These are phyloP conservation scores for Pugionium cornutum DNA, from an alignment of 345 rosid genomes.

Conservation along the genomic window DNA sequence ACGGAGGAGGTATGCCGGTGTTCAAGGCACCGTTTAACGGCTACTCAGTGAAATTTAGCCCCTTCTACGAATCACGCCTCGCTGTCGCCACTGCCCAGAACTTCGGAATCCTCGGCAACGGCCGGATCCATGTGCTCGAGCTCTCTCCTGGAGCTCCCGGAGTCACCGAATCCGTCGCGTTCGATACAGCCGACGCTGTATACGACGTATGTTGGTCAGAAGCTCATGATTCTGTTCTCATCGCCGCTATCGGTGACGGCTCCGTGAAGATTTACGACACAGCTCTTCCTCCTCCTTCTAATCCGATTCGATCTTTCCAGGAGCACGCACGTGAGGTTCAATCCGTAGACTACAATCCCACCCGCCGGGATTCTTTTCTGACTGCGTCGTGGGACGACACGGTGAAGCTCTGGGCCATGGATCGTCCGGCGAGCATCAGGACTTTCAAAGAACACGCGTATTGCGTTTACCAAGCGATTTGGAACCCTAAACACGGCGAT, in stretches of 20 bases:
- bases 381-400: slow-evolving; percentile 93
- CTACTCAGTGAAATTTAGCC: slow-evolving; percentile 87
- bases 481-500: slow-evolving; percentile 92
- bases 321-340: slow-evolving; percentile 95
- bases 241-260: slow-evolving; percentile 83
- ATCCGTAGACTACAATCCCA: slow-evolving; percentile 78
- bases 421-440: slow-evolving; percentile 77
- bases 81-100: slow-evolving; percentile 91
- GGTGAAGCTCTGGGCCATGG: slow-evolving; percentile 84
- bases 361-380: slow-evolving; percentile 89
- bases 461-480: slow-evolving; percentile 75
- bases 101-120: slow-evolving; percentile 96
- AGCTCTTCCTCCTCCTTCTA: slow-evolving; percentile 63
- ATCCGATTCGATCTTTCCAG: slow-evolving; percentile 76
- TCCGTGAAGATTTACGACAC: slow-evolving; percentile 83
- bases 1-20: slow-evolving; percentile 59
- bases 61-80: slow-evolving; percentile 80
- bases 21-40: slow-evolving; percentile 85
- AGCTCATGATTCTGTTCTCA: slow-evolving; percentile 82
- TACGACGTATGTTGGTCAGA: slow-evolving; percentile 93
- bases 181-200: slow-evolving; percentile 85
- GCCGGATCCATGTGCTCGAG: slow-evolving; percentile 83
- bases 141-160: slow-evolving; percentile 58
- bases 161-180: slow-evolving; percentile 56
- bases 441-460: slow-evolving; percentile 90